These are phyloP conservation scores for Penicillium lividum DNA, from an alignment of 495 filamentous ascomycete species.

Conservation along the genomic window DNA sequence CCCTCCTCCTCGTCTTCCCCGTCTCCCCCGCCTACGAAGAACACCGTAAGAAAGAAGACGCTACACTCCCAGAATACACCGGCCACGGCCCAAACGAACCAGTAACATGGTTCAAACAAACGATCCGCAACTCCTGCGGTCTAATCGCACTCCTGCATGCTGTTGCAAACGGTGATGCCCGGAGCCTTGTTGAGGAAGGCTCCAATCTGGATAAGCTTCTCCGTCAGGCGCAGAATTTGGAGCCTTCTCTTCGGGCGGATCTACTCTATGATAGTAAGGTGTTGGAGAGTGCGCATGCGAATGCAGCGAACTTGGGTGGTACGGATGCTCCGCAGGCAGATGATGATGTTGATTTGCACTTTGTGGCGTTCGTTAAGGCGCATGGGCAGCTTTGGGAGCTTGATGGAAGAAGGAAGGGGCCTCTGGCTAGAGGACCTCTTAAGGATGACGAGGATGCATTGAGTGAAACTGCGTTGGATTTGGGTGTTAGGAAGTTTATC, in stretches of 20 bases:
- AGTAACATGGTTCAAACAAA: slow-evolving; percentile 89
- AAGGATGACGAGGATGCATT: slow-evolving; percentile 64
- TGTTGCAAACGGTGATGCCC: slow-evolving; percentile 61
- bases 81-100: slow-evolving; percentile 56
- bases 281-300: slow-evolving; percentile 70
- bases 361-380: slow-evolving; percentile 83
- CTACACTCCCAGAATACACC: slow-evolving; percentile 49
- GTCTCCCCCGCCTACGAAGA: slow-evolving; percentile 69
- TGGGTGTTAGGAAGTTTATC: slow-evolving; percentile 62
- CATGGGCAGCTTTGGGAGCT: slow-evolving; percentile 80
- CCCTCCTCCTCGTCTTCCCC: slow-evolving; percentile 84
- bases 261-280: slow-evolving; percentile 71
- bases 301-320: slow-evolving; percentile 70
- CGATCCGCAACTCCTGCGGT: slow-evolving; percentile 85
- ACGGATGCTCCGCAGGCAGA: slow-evolving; percentile 67
- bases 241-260: slow-evolving; percentile 60
- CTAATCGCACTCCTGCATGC: slow-evolving; percentile 80
- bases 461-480: slow-evolving; percentile 62
- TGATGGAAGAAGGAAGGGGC: slow-evolving; percentile 75
- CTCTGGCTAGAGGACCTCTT: slow-evolving; percentile 59
- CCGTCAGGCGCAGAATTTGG: slow-evolving; percentile 42
- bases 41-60: slow-evolving; percentile 65
- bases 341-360: slow-evolving; percentile 74
- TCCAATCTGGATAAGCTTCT: slow-evolving; percentile 51
- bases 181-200: slow-evolving; percentile 41